phyloP scores from a whole-genome alignment of 176 grass and related monocot genomes.

The Oryza longistaminata region DNA sequence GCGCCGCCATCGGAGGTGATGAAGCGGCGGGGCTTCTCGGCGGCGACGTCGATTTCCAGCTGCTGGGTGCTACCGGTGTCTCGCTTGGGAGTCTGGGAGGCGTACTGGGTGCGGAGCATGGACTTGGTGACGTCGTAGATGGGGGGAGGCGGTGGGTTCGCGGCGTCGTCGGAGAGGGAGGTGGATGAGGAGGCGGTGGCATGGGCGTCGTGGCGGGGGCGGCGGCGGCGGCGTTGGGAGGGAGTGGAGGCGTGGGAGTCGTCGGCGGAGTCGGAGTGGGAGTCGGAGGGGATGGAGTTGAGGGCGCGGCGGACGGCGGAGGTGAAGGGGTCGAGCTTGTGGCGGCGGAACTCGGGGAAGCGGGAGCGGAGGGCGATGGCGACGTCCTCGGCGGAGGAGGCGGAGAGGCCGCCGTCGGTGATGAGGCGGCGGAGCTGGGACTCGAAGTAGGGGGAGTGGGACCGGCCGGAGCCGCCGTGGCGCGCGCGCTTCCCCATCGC shows the following conservation, averaged over 20 bases:
- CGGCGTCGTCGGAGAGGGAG: constrained; percentile 42
- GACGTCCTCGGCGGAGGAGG: constrained; percentile 49
- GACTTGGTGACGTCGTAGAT: constrained; percentile 67
- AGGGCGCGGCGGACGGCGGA: constrained; percentile 42
- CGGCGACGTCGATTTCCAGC: constrained; percentile 63
- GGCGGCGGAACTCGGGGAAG: constrained; percentile 47
- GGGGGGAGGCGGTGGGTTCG: constrained; percentile 27
- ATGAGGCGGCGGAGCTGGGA: constrained; percentile 49
- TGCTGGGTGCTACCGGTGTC: constrained; percentile 22
- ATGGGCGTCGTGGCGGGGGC: constrained; percentile 34
- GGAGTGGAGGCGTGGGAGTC: constrained; percentile 24
- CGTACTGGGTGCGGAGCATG: constrained; percentile 56
- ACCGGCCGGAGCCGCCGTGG: constrained; percentile 32
- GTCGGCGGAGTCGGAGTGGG: not conserved
- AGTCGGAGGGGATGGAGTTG: not conserved
- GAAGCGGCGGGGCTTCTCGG: constrained; percentile 53
- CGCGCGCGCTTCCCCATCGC: constrained; percentile 68
- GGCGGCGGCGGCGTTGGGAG: not conserved
- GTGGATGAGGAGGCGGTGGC: constrained; percentile 47
- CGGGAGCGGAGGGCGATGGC: constrained; percentile 55
- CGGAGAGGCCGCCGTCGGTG: constrained; percentile 21
- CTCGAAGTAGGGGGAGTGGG: constrained; percentile 12
- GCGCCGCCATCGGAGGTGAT: constrained; percentile 41
- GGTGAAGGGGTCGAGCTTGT: constrained; percentile 57
- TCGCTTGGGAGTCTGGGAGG: constrained; percentile 39